Base-by-base conservation (phyloP, 2,329 filamentous ascomycete genomes). In the Scolecobasidium constrictum region DNA sequence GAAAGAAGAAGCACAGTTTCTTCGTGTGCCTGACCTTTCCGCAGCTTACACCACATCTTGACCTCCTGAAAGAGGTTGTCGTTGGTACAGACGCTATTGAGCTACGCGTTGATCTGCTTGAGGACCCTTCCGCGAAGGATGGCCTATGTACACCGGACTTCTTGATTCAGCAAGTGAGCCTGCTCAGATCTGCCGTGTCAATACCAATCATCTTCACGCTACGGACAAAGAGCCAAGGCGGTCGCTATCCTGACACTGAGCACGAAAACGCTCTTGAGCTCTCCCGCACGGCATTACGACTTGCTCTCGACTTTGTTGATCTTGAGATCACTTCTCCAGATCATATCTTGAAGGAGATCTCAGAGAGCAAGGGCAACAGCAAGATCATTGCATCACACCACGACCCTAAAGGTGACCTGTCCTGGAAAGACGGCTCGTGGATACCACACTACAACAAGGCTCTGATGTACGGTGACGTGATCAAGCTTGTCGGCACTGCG, bases 361-460 rank as follows among this genome's bases (percentile, higher is more conserved):
- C 75, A 0, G 75, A 81, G 43, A 75, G 71, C 49, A 83, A 85
- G 58, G 80, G 81, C 2, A 72, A 75, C 49, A 86, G 86, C 1
- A 82, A 79, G 48, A 84, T 98, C 56, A 94, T 98, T 53, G 87
- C 90, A 6, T 98, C 92, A 1, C 90, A 98, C 59, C 92, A 98
- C 59, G 92, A 98, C 58, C 85, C 87, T 0, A 66, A 74, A 44
- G 82, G 82, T 6, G 69, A 72, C 17, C 68, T 96, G 15, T 90
- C 85, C 2, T 98, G 92, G 92, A 79, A 72, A 49, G 88, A 93
- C 52, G 86, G 85, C n/a, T 86, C 85, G 0, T 98, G 92, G 90
- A 79, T 92, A 44, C 74, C 81, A 20, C 81, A 79, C 63, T 96
- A 94, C 69, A 95, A 95, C 63, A 79, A 78, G 55, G 90, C 90